phyloP scores from a whole-genome alignment of 2,329 filamentous ascomycete species.

The Cladosporium halotolerans region DNA sequence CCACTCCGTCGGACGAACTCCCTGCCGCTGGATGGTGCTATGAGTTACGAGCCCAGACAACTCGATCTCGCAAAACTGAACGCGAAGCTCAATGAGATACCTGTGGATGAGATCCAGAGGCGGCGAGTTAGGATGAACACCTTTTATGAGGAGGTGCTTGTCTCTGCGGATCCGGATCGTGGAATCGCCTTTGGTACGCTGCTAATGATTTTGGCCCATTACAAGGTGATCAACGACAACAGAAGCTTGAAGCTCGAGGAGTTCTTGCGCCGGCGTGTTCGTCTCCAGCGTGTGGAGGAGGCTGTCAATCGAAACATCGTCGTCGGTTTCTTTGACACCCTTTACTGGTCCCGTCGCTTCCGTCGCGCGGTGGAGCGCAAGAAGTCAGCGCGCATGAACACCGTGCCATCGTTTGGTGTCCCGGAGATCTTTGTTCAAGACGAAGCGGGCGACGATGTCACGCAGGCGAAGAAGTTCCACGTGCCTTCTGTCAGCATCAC shows the following conservation, averaged over 20 bases:
- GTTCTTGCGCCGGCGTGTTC: constrained; percentile 81
- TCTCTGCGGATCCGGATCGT: constrained; percentile 80
- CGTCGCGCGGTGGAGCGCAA: constrained; percentile 67
- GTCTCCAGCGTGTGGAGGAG: constrained; percentile 90
- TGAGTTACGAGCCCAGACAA: constrained; percentile 27
- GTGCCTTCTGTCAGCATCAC: constrained; percentile 27
- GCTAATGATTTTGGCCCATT: constrained; percentile 92
- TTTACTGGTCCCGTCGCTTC: constrained; percentile 83
- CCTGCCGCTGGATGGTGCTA: constrained; percentile 38
- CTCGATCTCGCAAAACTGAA: constrained; percentile 74
- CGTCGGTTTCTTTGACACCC: constrained; percentile 89
- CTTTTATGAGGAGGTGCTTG: constrained; percentile 96
- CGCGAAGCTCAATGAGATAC: constrained; percentile 63
- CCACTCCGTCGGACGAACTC: constrained; percentile 40
- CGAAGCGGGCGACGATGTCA: constrained; percentile 49
- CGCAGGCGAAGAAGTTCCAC: constrained; percentile 26
- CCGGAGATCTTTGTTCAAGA: constrained; percentile 89
- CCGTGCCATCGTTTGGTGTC: constrained; percentile 70
- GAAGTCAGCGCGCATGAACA: constrained; percentile 68
- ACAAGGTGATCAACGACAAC: constrained; percentile 97
- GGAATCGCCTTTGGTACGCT: constrained; percentile 90
- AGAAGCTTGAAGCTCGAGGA: constrained; percentile 94
- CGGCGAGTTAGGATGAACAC: constrained; percentile 76
- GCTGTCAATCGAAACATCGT: constrained; percentile 86
- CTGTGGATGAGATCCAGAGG: constrained; percentile 66